Evolutionary conservation across 129 eudicot genomes (phyloP), one percentile per base, ranked within the genome.

Genomic region (Rutidosis leptorrhynchoides): DNA sequence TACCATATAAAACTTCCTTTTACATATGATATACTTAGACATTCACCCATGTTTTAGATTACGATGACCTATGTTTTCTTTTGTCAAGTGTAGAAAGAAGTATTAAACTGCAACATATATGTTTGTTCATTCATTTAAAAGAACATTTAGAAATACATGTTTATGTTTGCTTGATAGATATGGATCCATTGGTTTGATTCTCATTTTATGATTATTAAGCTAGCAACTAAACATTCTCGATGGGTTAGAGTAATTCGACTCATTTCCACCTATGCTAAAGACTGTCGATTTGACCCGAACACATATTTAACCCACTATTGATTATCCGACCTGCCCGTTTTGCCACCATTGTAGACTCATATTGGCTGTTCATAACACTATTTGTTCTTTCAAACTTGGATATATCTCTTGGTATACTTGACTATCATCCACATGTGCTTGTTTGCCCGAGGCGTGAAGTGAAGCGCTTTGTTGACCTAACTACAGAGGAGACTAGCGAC

Each of bases 391-490:
- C 4, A 71, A 52, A 10, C 16, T 20, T 43, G 48, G n/a, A 27
- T 12, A 5, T 2, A 40, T 37, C 35, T 55, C 29, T 81, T 81
- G 82, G 76, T 79, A 74, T 55, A 77, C 97, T 90, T 90, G 77
- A 90, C 97, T 24, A 73, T 1, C 15, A 54, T 20, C 24, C 78
- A 86, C 98, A 92, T 71, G 98, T 92, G 64, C 98, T 92, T 76
- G 89, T 88, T 30, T 88, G 95, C 81, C 98, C 98, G 64, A 88
- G 75, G 77, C 98, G 96, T 72, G 98, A 85, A 68, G 96, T 92
- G 59, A 88, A 85, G 73, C 96, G 98, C 25, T 88, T 92, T 77
- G 55, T 62, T 65, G 98, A 92, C 79, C 96, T 92, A 58, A 85
- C 89, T 49, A 63, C 81, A 27, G 87, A 82, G 61, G 98, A 92